Evolutionary conservation across 2,329 filamentous ascomycete genomes (phyloP).

Genomic region (Ceratocystis ficicola): DNA sequence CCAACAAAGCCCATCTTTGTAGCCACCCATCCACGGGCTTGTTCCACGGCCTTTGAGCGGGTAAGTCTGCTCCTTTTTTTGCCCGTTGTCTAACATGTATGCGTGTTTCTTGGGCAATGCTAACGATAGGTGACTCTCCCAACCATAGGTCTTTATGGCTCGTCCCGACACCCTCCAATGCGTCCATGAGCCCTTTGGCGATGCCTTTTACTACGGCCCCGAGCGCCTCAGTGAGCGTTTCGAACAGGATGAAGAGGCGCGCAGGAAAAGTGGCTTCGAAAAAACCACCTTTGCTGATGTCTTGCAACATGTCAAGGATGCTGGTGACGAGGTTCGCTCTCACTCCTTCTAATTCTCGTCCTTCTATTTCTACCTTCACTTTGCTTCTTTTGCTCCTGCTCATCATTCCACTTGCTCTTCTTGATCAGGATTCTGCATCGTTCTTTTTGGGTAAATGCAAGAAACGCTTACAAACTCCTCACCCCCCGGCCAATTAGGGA

Average conservation of each 20-base stretch:
- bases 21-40: conserved; percentile 85
- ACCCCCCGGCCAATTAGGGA: conserved; percentile 47
- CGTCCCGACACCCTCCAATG: conserved; percentile 68
- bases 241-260: conserved; percentile 48
- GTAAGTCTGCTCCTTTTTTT: conserved; percentile 34
- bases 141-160: conserved; percentile 81
- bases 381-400: conserved; percentile 10
- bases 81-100: conserved; percentile 27
- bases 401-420: neutral
- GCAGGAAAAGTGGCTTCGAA: conserved; percentile 52
- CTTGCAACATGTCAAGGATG: conserved; percentile 60
- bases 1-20: conserved; percentile 66
- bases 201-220: conserved; percentile 91
- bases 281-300: conserved; percentile 64
- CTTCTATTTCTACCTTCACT: neutral
- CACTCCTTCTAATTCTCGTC: neutral
- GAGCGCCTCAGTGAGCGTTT: conserved; percentile 75
- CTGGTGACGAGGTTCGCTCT: conserved; percentile 53
- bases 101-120: conserved; percentile 9
- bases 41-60: conserved; percentile 93
- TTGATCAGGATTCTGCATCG: neutral
- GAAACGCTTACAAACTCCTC: conserved; percentile 18
- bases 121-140: neutral
- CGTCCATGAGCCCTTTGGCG: conserved; percentile 91
- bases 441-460: conserved; percentile 10